Evolutionary conservation across 2,329 filamentous ascomycete species (phyloP), one percentile per base, ranked within the genome.

Genomic region (Xylariaceae sp.): DNA sequence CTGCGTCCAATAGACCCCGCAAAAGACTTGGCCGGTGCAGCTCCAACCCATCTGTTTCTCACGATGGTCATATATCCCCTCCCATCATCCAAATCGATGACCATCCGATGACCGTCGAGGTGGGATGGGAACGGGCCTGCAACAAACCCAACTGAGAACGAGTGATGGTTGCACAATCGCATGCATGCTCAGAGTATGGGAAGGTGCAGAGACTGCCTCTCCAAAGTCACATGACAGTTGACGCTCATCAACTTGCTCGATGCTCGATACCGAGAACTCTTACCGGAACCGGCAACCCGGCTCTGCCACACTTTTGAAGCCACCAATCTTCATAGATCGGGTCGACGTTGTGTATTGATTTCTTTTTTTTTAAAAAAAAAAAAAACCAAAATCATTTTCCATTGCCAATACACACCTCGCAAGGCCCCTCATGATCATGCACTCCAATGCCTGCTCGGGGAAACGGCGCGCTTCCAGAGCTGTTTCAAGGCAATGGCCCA

Each of bases 21-120:
- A 8, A 24, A 15, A 33, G 19, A 31, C 36, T 45, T 39, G 36
- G 41, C 44, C n/a, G n/a, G 39, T 40, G 40, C 44, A 42, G 42
- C 31, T 36, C 44, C 42, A 45, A 47, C 41, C 19, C 44, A 40
- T 11, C 11, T 11, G 6, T 11, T 24, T 24, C 21, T 43, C 42
- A 47, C 36, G 36, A 47, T 40, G 42, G 29, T 38, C 39, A 34
- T n/a, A 42, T 26, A 23, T 40, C 39, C 42, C 43, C 6, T 24
- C 21, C 6, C 6, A 7, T 6, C 6, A 24, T 24, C 21, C 6
- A 24, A 24, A 24, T 24, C 21, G n/a, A 47, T 47, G 41, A 42
- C 36, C 45, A 40, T 38, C 31, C 30, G 24, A 43, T 33, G 24
- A 15, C 31, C 26, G 15, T 31, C 13, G 16, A 29, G 31, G 39